Base-by-base conservation (phyloP, 1,284 basidiomycete species). In the Gymnopus androsaceus region DNA sequence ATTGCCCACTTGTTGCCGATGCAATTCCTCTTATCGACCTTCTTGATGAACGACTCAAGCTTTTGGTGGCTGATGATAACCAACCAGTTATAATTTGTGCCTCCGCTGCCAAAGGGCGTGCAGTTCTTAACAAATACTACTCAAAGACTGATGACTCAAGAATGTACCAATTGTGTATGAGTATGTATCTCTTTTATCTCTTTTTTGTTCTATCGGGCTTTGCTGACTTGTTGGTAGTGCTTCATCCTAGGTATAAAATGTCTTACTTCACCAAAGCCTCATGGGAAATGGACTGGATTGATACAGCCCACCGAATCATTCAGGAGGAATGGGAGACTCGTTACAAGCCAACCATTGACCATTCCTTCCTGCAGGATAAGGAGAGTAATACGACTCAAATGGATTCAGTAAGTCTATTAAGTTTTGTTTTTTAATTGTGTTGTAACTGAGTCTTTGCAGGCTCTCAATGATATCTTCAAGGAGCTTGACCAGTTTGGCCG, bases 101-200 rank as follows among this genome's bases (percentile, higher is more conserved):
- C n/a, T n/a, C n/a, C n/a, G n/a, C n/a, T n/a, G n/a, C n/a, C n/a
- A n/a, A n/a, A n/a, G n/a, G n/a, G n/a, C n/a, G n/a, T n/a, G n/a
- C n/a, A 3, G 46, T 63, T n/a, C 19, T 64, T 25, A 54, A 63
- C 51, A 64, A 61, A 36, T 64, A 64, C 33, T 64, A 63, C 54
- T 23, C 60, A 14, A 54, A 58, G n/a, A n/a, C n/a, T n/a, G n/a
- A n/a, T n/a, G n/a, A n/a, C n/a, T n/a, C n/a, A n/a, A n/a, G n/a
- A n/a, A n/a, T n/a, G n/a, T n/a, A n/a, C n/a, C n/a, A n/a, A n/a
- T n/a, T n/a, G n/a, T n/a, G n/a, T n/a, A n/a, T n/a, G n/a, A n/a
- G n/a, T n/a, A n/a, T n/a, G n/a, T n/a, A n/a, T n/a, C n/a, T n/a
- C n/a, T n/a, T n/a, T n/a, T n/a, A n/a, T n/a, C n/a, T n/a, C n/a